These are phyloP conservation scores for Symbiodinium pilosum DNA, from an alignment of 73 alveolate species.

Conservation along the genomic window DNA sequence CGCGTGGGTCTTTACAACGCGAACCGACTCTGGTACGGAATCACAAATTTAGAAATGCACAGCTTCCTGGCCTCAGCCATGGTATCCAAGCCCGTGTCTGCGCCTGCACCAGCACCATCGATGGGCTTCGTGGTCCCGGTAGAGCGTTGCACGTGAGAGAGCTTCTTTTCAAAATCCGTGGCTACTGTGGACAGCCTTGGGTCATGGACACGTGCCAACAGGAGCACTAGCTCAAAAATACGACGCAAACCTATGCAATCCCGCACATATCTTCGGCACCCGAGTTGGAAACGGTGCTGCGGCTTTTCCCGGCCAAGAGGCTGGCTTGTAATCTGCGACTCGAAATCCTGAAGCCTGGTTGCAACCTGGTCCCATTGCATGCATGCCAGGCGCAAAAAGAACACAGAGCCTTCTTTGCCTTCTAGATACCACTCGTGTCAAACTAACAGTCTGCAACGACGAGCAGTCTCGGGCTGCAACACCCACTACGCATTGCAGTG, in stretches of 20 bases:
- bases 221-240: background rate
- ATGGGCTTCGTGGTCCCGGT: slow-evolving; percentile 50
- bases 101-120: slow-evolving; percentile 53
- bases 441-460: too few relatives aligned
- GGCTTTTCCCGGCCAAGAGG: background rate
- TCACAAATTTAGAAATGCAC: too few relatives aligned
- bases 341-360: slow-evolving; percentile 73
- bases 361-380: slow-evolving; percentile 46
- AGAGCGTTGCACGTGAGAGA: slow-evolving; percentile 69
- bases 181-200: slow-evolving; percentile 45
- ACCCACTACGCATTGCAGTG: too few relatives aligned
- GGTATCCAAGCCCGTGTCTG: slow-evolving; percentile 69
- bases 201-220: background rate
- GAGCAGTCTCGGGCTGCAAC: too few relatives aligned
- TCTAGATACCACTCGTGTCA: too few relatives aligned
- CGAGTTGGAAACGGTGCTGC: background rate
- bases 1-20: too few relatives aligned
- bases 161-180: slow-evolving; percentile 93
- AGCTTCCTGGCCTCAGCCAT: slow-evolving; percentile 79
- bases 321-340: slow-evolving; percentile 83
- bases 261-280: background rate
- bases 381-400: too few relatives aligned
- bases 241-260: background rate
- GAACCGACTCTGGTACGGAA: too few relatives aligned
- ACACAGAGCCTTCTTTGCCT: too few relatives aligned